These are phyloP conservation scores for Penicillium sp. DNA, from an alignment of 2,329 filamentous ascomycete genomes.

Conservation along the genomic window DNA sequence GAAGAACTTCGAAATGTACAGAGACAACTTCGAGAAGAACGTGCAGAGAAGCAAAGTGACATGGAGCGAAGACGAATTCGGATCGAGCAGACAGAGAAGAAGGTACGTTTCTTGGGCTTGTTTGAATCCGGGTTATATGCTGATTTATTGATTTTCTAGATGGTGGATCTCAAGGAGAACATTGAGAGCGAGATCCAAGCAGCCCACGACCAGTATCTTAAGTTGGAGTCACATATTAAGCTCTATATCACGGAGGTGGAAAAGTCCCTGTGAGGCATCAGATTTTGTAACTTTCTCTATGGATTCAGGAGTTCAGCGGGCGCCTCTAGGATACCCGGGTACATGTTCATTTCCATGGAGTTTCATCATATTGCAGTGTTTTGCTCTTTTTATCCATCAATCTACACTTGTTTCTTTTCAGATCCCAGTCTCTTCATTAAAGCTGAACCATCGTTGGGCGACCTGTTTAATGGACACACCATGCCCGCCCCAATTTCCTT, in stretches of 20 bases:
- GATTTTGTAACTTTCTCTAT: conserved; percentile 28
- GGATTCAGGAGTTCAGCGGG: conserved; percentile 37
- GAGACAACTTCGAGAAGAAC: conserved; percentile 76
- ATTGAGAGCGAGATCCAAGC: conserved; percentile 92
- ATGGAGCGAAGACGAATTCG: conserved; percentile 89
- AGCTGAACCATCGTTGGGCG: conserved; percentile 65
- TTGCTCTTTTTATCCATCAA: conserved; percentile 9
- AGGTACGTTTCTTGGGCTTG: conserved; percentile 59
- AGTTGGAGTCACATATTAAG: conserved; percentile 96
- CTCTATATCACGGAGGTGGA: conserved; percentile 99
- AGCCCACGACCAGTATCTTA: conserved; percentile 91
- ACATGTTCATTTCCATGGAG: conserved; percentile 27
- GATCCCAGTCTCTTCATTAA: conserved; percentile 39
- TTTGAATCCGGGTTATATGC: conserved; percentile 1
- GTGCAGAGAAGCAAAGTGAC: conserved; percentile 81
- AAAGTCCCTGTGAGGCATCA: conserved; percentile 63
- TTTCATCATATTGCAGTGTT: conserved; percentile 24
- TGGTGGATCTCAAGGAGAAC: conserved; percentile 95
- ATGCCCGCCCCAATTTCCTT: conserved; percentile 56
- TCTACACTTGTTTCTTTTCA: conserved; percentile 12
- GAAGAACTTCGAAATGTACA: conserved; percentile 81
- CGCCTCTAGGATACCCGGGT: conserved; percentile 42
- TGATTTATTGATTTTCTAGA: conserved; percentile 55
- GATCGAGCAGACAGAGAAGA: conserved; percentile 98
- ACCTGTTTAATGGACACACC: conserved; percentile 59